These are phyloP conservation scores for Wallacemonas sp. DNA, from an alignment of 208 protist species.

Conservation along the genomic window DNA sequence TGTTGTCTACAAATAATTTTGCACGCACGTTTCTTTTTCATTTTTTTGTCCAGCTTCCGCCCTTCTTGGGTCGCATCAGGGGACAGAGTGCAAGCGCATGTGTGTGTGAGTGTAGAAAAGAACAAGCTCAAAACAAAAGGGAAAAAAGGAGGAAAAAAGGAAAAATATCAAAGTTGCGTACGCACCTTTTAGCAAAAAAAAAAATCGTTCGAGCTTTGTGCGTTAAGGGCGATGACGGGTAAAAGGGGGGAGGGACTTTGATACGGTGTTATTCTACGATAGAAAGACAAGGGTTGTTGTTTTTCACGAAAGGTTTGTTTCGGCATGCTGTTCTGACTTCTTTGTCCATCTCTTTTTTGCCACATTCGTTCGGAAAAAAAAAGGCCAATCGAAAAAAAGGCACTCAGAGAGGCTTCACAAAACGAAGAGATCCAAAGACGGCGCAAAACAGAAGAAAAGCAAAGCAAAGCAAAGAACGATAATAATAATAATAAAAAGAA, in stretches of 20 bases:
- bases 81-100: too few species aligned
- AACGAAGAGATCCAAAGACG: too few species aligned
- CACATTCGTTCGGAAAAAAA: background rate
- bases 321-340: background rate
- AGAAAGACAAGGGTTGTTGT: too few species aligned
- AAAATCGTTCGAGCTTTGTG: background rate
- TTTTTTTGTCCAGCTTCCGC: too few species aligned
- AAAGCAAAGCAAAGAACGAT: background rate
- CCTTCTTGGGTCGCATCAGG: too few species aligned
- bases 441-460: background rate
- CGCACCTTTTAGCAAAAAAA: background rate
- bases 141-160: constrained; percentile 15
- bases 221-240: background rate
- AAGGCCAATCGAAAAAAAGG: constrained; percentile 1
- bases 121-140: background rate
- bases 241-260: background rate
- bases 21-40: too few species aligned
- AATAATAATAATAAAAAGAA: background rate
- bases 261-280: background rate
- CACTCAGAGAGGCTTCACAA: background rate
- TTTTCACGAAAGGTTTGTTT: background rate
- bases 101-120: background rate
- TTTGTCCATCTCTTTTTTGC: background rate
- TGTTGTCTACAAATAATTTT: too few species aligned
- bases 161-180: background rate